Evolutionary conservation across 2,329 filamentous ascomycete genomes (phyloP), one percentile per base, ranked within the genome.

Genomic region (Fusarium bulbicola): DNA sequence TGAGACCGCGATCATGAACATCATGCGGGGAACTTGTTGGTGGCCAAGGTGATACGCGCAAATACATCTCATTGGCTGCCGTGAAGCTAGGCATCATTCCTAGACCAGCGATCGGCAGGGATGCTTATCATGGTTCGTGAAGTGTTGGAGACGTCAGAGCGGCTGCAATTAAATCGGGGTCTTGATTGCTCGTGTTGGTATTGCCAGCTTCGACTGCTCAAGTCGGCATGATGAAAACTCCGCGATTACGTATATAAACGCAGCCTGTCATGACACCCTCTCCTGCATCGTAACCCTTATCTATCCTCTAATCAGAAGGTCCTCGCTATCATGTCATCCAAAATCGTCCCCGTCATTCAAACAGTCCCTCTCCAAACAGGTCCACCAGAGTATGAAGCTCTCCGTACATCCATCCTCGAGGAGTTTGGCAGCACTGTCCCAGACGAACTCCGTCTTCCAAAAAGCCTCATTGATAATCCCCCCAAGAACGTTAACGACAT

Each of bases 401-500:
- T 63, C 3, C 14, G 62, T 26, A 24, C 28, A 12, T 63, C 46
- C 12, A 63, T 66, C 6, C 28, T 66, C 3, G 63, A 66, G 2
- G 59, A 66, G 9, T 66, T 63, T 0, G 59, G 40, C 14, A 56
- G 36, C 0, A 42, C 24, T 1, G 36, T 66, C 14, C 63, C 49
- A 15, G n/a, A 63, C 2, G 47, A 66, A 3, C 11, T 57, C 3
- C 36, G 34, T 16, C 46, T 70, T 7, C 47, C 59, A 2, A 37
- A 59, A 32, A 26, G 16, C 28, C 49, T 70, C 18, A 50, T 70
- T 21, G 54, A 70, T 1, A 74, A 74, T 1, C 73, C 73, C 1
- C 67, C 73, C 1, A 67, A 54, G 3, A 70, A 75, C n/a, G 70
- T 75, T 1, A 72, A 64, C 4, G 18, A 21, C 2, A 57, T 75